These are phyloP conservation scores for Fusarium pseudonygamai DNA, from an alignment of 2,329 filamentous ascomycete species.

Conservation along the genomic window DNA sequence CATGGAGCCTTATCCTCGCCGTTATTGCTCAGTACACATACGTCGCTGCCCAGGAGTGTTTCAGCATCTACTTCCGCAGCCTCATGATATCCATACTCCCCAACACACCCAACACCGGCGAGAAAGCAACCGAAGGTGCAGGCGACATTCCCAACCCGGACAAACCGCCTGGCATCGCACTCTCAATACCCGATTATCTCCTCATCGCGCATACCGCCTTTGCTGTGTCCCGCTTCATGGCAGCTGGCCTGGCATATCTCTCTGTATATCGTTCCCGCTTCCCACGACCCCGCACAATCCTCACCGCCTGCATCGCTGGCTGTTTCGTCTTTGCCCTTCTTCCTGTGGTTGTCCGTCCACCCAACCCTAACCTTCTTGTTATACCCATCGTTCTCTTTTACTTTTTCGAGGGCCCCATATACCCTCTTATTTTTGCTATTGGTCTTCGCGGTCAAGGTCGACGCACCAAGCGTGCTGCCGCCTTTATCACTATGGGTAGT, in stretches of 20 bases:
- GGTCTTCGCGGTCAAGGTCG: constrained; percentile 82
- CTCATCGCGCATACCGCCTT: constrained; percentile 79
- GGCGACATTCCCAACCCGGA: constrained; percentile 46
- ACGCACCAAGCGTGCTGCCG: constrained; percentile 81
- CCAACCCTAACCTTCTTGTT: constrained; percentile 59
- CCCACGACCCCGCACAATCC: constrained; percentile 74
- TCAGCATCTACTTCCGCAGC: constrained; percentile 68
- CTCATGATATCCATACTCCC: constrained; percentile 57
- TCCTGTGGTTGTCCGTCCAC: constrained; percentile 55
- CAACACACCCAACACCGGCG: constrained; percentile 28
- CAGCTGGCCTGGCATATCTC: constrained; percentile 70
- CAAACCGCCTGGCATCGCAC: constrained; percentile 56
- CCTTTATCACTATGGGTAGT: constrained; percentile 80
- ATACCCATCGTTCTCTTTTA: constrained; percentile 76
- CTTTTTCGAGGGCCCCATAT: constrained; percentile 85
- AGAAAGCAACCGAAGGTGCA: constrained; percentile 35
- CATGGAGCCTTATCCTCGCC: constrained; percentile 71
- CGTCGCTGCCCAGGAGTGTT: constrained; percentile 75
- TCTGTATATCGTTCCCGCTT: constrained; percentile 58
- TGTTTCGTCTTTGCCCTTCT: constrained; percentile 67
- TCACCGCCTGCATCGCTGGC: constrained; percentile 68
- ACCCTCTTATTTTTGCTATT: constrained; percentile 82
- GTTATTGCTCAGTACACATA: constrained; percentile 83
- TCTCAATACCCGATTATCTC: constrained; percentile 71
- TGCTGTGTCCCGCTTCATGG: constrained; percentile 76